Evolutionary conservation across 352 stramenopile species (phyloP), one percentile per base, ranked within the genome.

Genomic region (Pythium aristosporum): DNA sequence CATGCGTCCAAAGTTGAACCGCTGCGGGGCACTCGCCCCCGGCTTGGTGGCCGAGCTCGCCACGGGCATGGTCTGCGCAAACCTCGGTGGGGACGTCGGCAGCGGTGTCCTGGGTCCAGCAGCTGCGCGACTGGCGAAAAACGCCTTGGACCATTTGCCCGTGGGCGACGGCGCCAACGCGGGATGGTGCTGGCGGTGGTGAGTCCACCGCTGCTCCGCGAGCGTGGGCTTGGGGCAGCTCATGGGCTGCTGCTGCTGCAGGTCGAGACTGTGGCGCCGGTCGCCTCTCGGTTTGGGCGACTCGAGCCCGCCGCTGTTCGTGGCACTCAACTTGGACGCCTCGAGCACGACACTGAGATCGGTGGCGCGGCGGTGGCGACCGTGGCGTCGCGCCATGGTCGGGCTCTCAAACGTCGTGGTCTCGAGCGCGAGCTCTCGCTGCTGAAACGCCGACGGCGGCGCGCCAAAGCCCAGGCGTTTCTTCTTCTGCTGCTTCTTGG

Each of bases 221-320:
- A 46, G 39, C 12, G 9, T 56, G 8, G 66, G 50, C 43, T 73
- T 73, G 32, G 66, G 66, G 39, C 66, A 73, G 57, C 66, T 73
- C 41, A 66, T 16, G 3, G 66, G 55, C 28, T 56, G 60, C 15
- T 46, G 55, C 28, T 56, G 60, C 15, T 46, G 39, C 39, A 39
- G 8, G 7, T 67, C 61, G 5, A 64, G 9, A 50, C 65, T 67
- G 51, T 50, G 57, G 7, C 54, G 54, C 20, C 52, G 63, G 8
- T 13, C 36, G 10, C 11, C 7, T 18, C 18, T 11, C 15, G 7
- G 37, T n/a, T 37, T 62, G 7, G 61, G 47, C n/a, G 53, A 57
- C 5, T 48, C 34, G 11, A 54, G 51, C 3, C 5, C 9, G 23
- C 42, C 53, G 15, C 39, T 20, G 10, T 42, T 12, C 25, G 30